A percentile compares a stretch with the other conserved stretches of the same genome.
These are phyloP conservation scores for Trichoderma oligosporum DNA, from an alignment of 2,329 filamentous ascomycete genomes.

Conservation along the genomic window DNA sequence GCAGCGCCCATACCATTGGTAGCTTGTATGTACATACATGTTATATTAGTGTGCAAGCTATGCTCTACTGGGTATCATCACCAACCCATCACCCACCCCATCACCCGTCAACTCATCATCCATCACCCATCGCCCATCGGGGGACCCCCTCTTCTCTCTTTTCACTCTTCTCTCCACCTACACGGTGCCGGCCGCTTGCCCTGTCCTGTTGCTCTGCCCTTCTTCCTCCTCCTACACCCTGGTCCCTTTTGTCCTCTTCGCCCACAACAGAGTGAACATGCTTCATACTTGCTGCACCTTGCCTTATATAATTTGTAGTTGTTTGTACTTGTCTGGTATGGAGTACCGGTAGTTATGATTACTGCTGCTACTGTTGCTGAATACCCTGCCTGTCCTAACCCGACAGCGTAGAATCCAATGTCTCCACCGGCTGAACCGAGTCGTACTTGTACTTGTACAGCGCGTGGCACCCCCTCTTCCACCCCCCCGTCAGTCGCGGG, in stretches of 20 bases:
- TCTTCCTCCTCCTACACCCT: not conserved
- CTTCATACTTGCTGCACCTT: no score
- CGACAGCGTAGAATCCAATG: no score
- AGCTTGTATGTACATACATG: no score
- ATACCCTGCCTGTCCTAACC: no score
- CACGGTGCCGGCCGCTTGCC: constrained; percentile 1
- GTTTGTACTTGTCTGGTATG: no score
- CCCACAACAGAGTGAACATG: not conserved
- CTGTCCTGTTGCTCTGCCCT: not conserved
- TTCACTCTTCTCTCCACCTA: no score
- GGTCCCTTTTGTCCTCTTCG: not conserved
- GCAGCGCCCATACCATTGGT: no score
- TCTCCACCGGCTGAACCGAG: constrained; percentile 6
- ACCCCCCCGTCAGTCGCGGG: constrained; percentile 14
- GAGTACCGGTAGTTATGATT: no score
- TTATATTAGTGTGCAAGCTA: no score
- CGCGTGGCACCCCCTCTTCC: constrained; percentile 12
- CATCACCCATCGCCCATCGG: not conserved
- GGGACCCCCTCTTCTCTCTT: not conserved
- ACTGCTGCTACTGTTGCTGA: no score
- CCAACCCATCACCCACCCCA: not conserved
- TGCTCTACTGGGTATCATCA: not conserved
- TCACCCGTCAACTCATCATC: constrained; percentile 1
- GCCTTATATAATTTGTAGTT: no score
- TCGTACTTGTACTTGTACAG: no score